A percentile compares a stretch with the other conserved stretches of the same genome.
phyloP scores from a whole-genome alignment of 1,139 yeast genomes.

The Blastobotrys niveus region DNA sequence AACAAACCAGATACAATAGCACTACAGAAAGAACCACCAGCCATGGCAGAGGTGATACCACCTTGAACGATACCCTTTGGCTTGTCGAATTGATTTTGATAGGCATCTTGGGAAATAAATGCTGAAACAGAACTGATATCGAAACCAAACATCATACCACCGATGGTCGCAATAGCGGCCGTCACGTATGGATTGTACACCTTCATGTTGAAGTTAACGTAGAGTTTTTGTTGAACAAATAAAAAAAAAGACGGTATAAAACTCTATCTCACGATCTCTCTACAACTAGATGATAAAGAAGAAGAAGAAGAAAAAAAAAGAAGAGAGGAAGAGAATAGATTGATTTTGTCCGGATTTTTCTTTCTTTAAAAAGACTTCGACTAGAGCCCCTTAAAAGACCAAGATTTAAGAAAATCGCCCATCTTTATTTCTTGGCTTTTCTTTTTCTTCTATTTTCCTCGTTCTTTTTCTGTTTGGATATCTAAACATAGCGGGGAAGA shows the following conservation, averaged over 20 bases:
- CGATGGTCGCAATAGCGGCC: conserved; percentile 60
- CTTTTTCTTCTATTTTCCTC: too few species aligned
- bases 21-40: conserved; percentile 72
- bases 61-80: conserved; percentile 56
- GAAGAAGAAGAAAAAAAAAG: neutral
- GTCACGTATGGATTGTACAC: conserved; percentile 35
- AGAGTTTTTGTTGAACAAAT: neutral
- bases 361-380: too few species aligned
- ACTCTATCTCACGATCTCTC: too few species aligned
- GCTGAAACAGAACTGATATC: conserved; percentile 90
- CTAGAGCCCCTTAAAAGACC: too few species aligned
- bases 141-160: conserved; percentile 93
- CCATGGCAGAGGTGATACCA: conserved; percentile 90
- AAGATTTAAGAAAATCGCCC: too few species aligned
- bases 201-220: too few species aligned
- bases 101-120: conserved; percentile 67
- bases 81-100: conserved; percentile 37
- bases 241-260: neutral
- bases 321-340: neutral
- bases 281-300: neutral
- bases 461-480: too few species aligned
- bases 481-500: too few species aligned
- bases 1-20: conserved; percentile 33
- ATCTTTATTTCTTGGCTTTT: too few species aligned
- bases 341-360: neutral